A percentile compares a stretch with the other conserved stretches of the same genome.
phyloP scores from a whole-genome alignment of 2,329 filamentous ascomycete species.

The Sclerotinia subarctica region DNA sequence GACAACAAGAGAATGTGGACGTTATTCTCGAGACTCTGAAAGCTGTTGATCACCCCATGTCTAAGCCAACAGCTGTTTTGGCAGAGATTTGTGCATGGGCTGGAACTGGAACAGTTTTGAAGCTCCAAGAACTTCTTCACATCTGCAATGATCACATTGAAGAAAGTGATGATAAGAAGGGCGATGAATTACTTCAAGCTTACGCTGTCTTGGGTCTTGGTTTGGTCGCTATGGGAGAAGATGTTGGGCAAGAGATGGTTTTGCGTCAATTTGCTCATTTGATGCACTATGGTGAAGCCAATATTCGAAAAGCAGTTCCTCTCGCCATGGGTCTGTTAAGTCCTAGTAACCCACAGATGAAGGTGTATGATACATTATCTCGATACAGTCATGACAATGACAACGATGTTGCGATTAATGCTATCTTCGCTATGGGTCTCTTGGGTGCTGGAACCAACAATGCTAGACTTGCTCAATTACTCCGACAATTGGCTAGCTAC shows the following conservation, averaged over 20 bases:
- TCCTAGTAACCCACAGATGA: slow-evolving; percentile 99
- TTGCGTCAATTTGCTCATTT: slow-evolving; percentile 94
- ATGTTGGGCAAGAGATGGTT: slow-evolving; percentile 98
- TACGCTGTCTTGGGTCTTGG: slow-evolving; percentile 95
- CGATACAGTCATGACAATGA: slow-evolving; percentile 98
- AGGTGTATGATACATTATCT: slow-evolving; percentile 97
- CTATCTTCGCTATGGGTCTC: slow-evolving; percentile 98
- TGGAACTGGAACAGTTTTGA: slow-evolving; percentile 92
- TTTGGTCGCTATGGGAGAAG: slow-evolving; percentile 95
- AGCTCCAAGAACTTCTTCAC: slow-evolving; percentile 94
- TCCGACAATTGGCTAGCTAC: slow-evolving; percentile 93
- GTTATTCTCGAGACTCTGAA: slow-evolving; percentile 96
- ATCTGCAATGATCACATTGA: slow-evolving; percentile 98
- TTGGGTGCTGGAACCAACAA: slow-evolving; percentile 97
- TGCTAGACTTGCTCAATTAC: slow-evolving; percentile 87
- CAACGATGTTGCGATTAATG: slow-evolving; percentile 95
- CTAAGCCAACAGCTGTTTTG: slow-evolving; percentile 89
- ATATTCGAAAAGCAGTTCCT: slow-evolving; percentile 94
- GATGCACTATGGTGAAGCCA: slow-evolving; percentile 98
- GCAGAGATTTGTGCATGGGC: slow-evolving; percentile 98
- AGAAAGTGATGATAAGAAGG: slow-evolving; percentile 90
- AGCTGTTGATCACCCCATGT: slow-evolving; percentile 94
- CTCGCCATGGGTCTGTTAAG: slow-evolving; percentile 95
- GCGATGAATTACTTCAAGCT: slow-evolving; percentile 89
- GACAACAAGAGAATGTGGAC: slow-evolving; percentile 97